Evolutionary conservation across 2,329 filamentous ascomycete species (phyloP).

Genomic region (Cercospora zeina): DNA sequence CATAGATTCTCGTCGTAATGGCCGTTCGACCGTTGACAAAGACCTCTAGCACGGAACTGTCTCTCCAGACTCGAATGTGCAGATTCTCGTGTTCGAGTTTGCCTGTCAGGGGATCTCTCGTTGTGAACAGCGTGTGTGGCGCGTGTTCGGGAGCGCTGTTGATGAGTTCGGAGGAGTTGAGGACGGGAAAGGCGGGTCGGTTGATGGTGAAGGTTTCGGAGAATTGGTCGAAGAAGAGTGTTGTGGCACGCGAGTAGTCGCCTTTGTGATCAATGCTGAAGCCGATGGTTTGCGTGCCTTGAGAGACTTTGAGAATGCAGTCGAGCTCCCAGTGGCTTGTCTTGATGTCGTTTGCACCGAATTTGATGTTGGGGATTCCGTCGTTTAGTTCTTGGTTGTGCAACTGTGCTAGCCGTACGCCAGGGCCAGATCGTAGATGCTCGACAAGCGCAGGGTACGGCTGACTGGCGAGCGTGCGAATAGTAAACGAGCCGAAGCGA

Average conservation of each 20-base stretch:
- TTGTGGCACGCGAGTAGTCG: conserved; percentile 39
- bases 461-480: conserved; percentile 47
- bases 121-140: conserved; percentile 52
- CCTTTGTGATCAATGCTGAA: conserved; percentile 32
- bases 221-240: conserved; percentile 43
- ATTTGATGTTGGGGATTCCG: conserved; percentile 10
- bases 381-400: conserved; percentile 1
- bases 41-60: conserved; percentile 49
- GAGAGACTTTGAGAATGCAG: conserved; percentile 30
- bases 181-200: conserved; percentile 39
- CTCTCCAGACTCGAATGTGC: conserved; percentile 47
- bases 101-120: conserved; percentile 17
- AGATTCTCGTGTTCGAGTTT: conserved; percentile 36
- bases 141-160: conserved; percentile 35
- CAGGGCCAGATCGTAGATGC: conserved; percentile 34
- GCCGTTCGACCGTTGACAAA: conserved; percentile 50
- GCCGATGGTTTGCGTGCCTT: conserved; percentile 27
- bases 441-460: conserved; percentile 27
- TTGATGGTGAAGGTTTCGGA: conserved; percentile 48
- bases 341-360: conserved; percentile 19
- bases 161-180: conserved; percentile 41
- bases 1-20: conserved; percentile 42
- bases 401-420: conserved; percentile 19
- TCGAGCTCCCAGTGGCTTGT: conserved; percentile 33
- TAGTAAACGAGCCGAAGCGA: conserved; percentile 39